These are phyloP conservation scores for Achaetomium macrosporum DNA, from an alignment of 2,329 filamentous ascomycete species.

Conservation along the genomic window DNA sequence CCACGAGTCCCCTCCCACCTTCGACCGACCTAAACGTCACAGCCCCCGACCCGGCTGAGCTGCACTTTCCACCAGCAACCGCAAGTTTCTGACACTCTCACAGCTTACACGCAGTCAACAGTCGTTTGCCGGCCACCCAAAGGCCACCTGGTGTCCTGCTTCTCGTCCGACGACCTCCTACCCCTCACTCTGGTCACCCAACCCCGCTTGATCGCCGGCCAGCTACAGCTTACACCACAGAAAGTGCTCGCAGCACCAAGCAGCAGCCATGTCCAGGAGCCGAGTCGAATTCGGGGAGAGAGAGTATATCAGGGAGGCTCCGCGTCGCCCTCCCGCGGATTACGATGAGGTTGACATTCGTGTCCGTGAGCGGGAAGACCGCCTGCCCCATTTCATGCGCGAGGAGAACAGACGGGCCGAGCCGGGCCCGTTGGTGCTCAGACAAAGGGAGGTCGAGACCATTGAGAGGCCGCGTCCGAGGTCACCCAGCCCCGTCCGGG, in stretches of 20 bases:
- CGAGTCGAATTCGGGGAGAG: constrained; percentile 41
- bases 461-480: constrained; percentile 43
- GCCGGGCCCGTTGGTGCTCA: constrained; percentile 47
- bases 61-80: constrained; percentile 7
- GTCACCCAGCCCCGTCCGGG: constrained; percentile 36
- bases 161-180: not conserved
- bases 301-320: constrained; percentile 36
- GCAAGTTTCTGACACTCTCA: constrained; percentile 4
- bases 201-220: constrained; percentile 13
- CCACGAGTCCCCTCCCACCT: constrained; percentile 14
- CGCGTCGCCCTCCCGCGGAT: constrained; percentile 24
- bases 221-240: constrained; percentile 3
- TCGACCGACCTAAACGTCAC: constrained; percentile 20
- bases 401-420: constrained; percentile 44
- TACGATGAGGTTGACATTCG: constrained; percentile 22
- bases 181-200: constrained; percentile 1
- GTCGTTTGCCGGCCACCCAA: not conserved
- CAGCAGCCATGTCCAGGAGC: constrained; percentile 25
- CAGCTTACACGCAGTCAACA: not conserved
- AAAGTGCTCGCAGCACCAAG: constrained; percentile 6
- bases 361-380: constrained; percentile 39
- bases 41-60: constrained; percentile 17
- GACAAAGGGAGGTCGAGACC: constrained; percentile 50
- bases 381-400: constrained; percentile 46
- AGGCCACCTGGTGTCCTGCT: not conserved